Evolutionary conservation across 1,139 yeast genomes (phyloP).

Genomic region (Debaryomycetaceae sp.): DNA sequence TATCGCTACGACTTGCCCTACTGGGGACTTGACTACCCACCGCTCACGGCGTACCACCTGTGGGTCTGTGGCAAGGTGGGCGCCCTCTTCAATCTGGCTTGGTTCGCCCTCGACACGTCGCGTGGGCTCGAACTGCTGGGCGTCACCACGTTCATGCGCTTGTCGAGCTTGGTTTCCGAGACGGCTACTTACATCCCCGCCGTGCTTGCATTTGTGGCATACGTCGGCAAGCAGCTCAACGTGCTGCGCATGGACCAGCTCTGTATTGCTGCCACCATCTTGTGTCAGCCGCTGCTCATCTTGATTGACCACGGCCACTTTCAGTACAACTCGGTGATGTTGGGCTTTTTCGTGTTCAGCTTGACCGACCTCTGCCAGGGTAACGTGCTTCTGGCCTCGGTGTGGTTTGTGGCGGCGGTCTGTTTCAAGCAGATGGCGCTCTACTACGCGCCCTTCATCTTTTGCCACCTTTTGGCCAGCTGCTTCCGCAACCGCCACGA

Average conservation of each 20-base stretch:
- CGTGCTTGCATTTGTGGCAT: constrained; percentile 59
- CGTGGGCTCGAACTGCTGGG: constrained; percentile 69
- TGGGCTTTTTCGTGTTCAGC: constrained; percentile 73
- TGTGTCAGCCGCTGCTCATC: constrained; percentile 77
- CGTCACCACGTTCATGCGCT: constrained; percentile 79
- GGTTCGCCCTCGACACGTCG: constrained; percentile 74
- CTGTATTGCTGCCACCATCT: constrained; percentile 65
- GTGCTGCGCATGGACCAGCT: constrained; percentile 71
- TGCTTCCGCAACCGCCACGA: constrained; percentile 21
- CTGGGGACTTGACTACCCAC: constrained; percentile 98
- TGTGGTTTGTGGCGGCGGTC: constrained; percentile 72
- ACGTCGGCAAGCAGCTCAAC: constrained; percentile 56
- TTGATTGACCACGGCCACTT: constrained; percentile 96
- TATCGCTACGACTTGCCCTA: constrained; percentile 83
- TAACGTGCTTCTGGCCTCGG: constrained; percentile 64
- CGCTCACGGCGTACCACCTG: constrained; percentile 91
- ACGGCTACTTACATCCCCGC: constrained; percentile 75
- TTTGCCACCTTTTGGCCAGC: constrained; percentile 65
- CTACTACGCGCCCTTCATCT: constrained; percentile 86
- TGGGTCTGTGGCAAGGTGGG: constrained; percentile 78
- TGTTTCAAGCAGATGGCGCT: constrained; percentile 95
- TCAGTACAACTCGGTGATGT: constrained; percentile 92
- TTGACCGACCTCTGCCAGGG: constrained; percentile 63
- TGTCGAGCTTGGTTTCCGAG: constrained; percentile 75
- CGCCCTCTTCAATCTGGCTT: constrained; percentile 49